These are phyloP conservation scores for Trichoderma cornu-damae DNA, from an alignment of 2,329 filamentous ascomycete genomes.

Conservation along the genomic window DNA sequence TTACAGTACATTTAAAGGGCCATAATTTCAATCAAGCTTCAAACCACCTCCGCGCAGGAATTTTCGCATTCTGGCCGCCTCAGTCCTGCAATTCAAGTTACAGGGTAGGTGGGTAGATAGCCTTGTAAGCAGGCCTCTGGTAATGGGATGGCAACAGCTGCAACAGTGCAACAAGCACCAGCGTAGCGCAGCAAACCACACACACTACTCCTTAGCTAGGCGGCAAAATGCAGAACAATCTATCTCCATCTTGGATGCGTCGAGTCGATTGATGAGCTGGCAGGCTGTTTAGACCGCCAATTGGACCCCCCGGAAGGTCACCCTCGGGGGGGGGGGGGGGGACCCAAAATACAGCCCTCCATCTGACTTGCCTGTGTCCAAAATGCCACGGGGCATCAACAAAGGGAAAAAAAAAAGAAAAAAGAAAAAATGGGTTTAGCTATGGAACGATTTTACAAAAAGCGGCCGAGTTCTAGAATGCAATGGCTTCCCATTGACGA, in stretches of 20 bases:
- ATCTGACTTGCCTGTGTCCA: not conserved
- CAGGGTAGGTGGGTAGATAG: no score
- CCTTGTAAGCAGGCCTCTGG: no score
- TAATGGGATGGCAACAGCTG: no score
- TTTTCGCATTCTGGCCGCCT: no score
- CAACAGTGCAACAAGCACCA: not conserved
- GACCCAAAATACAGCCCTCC: not conserved
- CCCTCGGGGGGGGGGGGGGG: no score
- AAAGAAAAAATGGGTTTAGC: not conserved
- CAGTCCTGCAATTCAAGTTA: no score
- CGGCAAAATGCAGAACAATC: not conserved
- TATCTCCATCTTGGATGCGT: not conserved
- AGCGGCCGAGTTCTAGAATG: no score
- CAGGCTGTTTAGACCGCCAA: constrained; percentile 1
- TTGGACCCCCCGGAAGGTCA: not conserved
- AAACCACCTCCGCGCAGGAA: no score
- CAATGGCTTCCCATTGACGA: not conserved
- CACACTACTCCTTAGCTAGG: not conserved
- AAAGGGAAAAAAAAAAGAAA: not conserved
- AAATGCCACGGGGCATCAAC: not conserved
- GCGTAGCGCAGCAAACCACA: not conserved
- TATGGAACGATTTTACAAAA: not conserved
- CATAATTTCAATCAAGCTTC: no score
- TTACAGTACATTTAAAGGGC: no score
- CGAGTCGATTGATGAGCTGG: not conserved